Percentiles rank a stretch among this genome's conserved stretches.
phyloP scores from a whole-genome alignment of 2,329 filamentous ascomycete species.

The Colletotrichum eremochloae region DNA sequence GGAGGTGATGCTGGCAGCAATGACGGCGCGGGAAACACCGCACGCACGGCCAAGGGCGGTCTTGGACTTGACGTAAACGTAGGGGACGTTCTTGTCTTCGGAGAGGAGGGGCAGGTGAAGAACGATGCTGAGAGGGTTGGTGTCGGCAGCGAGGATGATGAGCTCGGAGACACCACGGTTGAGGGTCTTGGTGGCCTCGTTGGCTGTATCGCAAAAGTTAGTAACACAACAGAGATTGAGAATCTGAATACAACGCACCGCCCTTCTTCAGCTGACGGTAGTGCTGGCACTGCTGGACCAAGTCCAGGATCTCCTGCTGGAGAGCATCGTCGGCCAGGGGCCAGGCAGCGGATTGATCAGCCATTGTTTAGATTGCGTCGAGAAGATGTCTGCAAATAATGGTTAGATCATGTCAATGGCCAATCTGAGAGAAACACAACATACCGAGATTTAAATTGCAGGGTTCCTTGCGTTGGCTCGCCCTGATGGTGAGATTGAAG shows the following conservation, averaged over 20 bases:
- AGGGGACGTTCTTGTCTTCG: slow-evolving; percentile 83
- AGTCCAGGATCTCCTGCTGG: slow-evolving; percentile 85
- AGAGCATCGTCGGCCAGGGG: slow-evolving; percentile 80
- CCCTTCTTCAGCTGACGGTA: slow-evolving; percentile 89
- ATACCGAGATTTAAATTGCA: slow-evolving; percentile 49
- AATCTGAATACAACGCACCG: slow-evolving; percentile 65
- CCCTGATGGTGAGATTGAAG: slow-evolving; percentile 55
- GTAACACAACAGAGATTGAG: slow-evolving; percentile 58
- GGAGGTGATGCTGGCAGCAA: slow-evolving; percentile 88
- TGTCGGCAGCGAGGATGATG: slow-evolving; percentile 90
- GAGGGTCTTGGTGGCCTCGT: slow-evolving; percentile 81
- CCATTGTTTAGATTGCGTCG: slow-evolving; percentile 36
- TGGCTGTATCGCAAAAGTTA: slow-evolving; percentile 21
- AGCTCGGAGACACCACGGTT: slow-evolving; percentile 93
- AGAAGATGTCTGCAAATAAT: slow-evolving; percentile 18
- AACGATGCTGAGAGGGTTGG: slow-evolving; percentile 86
- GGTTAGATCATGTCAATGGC: neutral
- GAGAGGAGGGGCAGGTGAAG: slow-evolving; percentile 90
- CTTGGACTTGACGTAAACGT: slow-evolving; percentile 74
- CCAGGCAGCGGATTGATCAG: slow-evolving; percentile 63
- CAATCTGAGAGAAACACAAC: neutral
- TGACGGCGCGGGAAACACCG: slow-evolving; percentile 89
- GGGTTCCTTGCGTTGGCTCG: slow-evolving; percentile 74
- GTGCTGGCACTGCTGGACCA: slow-evolving; percentile 79
- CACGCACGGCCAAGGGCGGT: slow-evolving; percentile 89